Evolutionary conservation across 345 rosid species (phyloP), one percentile per base, ranked within the genome.

Genomic region (Acer saccharum): DNA sequence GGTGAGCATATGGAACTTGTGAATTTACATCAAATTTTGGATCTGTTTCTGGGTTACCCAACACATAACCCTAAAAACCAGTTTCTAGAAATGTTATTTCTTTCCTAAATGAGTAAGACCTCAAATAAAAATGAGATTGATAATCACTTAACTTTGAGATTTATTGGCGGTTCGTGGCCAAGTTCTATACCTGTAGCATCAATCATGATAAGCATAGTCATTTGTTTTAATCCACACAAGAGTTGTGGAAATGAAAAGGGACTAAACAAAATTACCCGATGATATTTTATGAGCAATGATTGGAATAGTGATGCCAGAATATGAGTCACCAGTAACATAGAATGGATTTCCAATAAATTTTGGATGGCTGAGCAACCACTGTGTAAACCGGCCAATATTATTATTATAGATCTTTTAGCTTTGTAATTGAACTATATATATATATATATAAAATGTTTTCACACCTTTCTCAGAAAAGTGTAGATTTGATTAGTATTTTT

Each of bases 1-100:
- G 84, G 52, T 87, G 86, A 54, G 89, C 82, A 57, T 27, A 88
- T 17, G 72, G 73, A 73, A 89, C 54, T 20, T 65, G 75, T 54
- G 84, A 81, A 69, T 87, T 88, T 25, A 0, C 32, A 14, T 88
- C 89, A 21, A 70, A 35, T 10, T 61, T 68, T 6, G 7, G 0
- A 71, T 80, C 64, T 2, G 92, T 87, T 20, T 7, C 1, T 0
- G 92, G 90, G 71, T 81, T 87, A 6, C 93, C 92, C 1, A 89
- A 66, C 2, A 83, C 11, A 79, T 88, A 88, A 14, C 93, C 92
- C 90, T 91, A 78, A 9, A 43, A 12, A 73, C 29, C 17, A 21
- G 18, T 25, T 21, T 58, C 23, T 41, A 4, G 18, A 23, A 68
- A 43, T 43, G 39, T 35, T 35, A 50, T 52, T 23, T 29, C 8